Base-by-base conservation (phyloP, 2,329 filamentous ascomycete species). In the Aureobasidium pullulans region DNA sequence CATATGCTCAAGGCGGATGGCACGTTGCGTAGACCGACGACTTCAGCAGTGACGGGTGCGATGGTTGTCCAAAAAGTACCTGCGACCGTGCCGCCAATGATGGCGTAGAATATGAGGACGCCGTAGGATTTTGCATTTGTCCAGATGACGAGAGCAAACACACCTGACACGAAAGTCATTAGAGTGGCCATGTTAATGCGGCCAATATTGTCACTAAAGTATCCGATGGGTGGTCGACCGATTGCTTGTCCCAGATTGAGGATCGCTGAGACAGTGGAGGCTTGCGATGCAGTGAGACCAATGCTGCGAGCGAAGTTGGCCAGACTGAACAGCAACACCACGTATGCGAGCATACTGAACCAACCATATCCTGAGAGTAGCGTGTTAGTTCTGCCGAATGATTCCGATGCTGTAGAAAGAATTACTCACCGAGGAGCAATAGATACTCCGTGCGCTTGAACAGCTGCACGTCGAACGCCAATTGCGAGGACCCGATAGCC, bases 281-380 rank as follows among this genome's bases (percentile, higher is more conserved):
- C 88, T 67, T 92, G 84, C 5, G 81, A 78, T 1, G 87, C 77
- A 1, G 79, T 78, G 32, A 91, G 79, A 1, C 88, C 88, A 44
- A 91, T 81, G 4, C 79, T 80, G 59, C 81, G 79, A 39, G 86
- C 86, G 67, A 90, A 93, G 69, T 86, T 88, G 13, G 88, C 84
- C 47, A 92, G 74, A 10, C 84, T 87, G 72, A 91, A 93, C 46
- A 91, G 79, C n/a, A 91, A 78, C 4, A 90, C 86, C 29, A 89
- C 79, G 66, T 93, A 93, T 5, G 81, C 87, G 13, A 93, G 74
- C 73, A 92, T 83, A 61, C 81, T 85, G 63, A 92, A 84, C 71
- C 85, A 84, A 7, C 86, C 85, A 76, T 85, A 94, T 2, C 73
- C 53, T 57, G 29, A 4, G 28, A 11, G 5, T 0, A 15, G 4